phyloP scores from a whole-genome alignment of 805 yeast genomes.

The Wickerhamiella musiphila region DNA sequence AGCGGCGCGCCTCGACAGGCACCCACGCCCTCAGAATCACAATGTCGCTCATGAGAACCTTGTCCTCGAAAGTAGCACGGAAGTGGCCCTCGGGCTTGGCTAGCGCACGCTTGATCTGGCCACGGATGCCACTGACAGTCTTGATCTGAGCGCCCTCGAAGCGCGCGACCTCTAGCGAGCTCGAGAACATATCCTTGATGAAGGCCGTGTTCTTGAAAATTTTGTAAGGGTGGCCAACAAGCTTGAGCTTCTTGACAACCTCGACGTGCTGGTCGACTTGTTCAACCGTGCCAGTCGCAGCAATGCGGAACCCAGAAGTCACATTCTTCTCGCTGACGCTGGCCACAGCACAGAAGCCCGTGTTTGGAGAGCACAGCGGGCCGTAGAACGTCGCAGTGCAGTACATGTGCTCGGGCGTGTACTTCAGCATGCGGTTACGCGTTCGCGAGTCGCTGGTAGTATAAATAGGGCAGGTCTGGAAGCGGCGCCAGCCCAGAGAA shows the following conservation, averaged over 20 bases:
- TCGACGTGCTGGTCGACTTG: slow-evolving; percentile 79
- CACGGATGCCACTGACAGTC: slow-evolving; percentile 93
- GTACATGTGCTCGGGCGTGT: slow-evolving; percentile 95
- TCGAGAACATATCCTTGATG: slow-evolving; percentile 87
- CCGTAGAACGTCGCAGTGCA: slow-evolving; percentile 95
- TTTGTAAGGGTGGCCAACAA: slow-evolving; percentile 89
- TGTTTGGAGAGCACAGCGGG: slow-evolving; percentile 91
- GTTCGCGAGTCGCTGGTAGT: slow-evolving; percentile 96
- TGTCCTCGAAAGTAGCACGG: slow-evolving; percentile 95
- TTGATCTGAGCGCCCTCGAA: slow-evolving; percentile 96
- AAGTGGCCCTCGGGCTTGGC: slow-evolving; percentile 88
- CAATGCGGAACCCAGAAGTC: slow-evolving; percentile 79
- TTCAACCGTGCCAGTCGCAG: slow-evolving; percentile 92
- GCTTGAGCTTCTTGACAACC: slow-evolving; percentile 86
- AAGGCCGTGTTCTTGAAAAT: slow-evolving; percentile 92
- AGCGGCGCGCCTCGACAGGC: slow-evolving; percentile 77
- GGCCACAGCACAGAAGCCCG: slow-evolving; percentile 93
- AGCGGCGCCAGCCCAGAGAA: slow-evolving; percentile 96
- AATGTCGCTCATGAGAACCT: slow-evolving; percentile 66
- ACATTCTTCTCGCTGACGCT: slow-evolving; percentile 69
- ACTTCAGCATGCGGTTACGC: slow-evolving; percentile 91
- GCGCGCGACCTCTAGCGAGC: slow-evolving; percentile 86
- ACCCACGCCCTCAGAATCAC: slow-evolving; percentile 90
- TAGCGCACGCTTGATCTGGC: slow-evolving; percentile 90
- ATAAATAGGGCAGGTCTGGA: slow-evolving; percentile 89